Percentiles rank a stretch among this genome's conserved stretches.
Evolutionary conservation across 2,329 filamentous ascomycete species (phyloP).

Genomic region (Trichophyton simii): DNA sequence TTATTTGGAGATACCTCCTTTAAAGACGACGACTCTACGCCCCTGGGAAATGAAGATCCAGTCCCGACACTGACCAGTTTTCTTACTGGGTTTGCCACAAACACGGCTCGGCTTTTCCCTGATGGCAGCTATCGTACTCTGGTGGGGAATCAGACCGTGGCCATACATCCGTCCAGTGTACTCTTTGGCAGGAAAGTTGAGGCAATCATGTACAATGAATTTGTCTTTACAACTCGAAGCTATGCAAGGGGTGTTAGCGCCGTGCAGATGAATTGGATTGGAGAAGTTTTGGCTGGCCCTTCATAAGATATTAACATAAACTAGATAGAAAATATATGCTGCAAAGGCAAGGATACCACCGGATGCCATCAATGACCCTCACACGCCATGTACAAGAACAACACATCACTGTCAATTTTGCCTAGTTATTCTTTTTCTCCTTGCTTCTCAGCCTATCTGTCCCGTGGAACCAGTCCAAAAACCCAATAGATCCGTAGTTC

Average conservation of each 20-base stretch:
- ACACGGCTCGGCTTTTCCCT: slow-evolving; percentile 47
- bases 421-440: background rate
- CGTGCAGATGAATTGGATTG: slow-evolving; percentile 51
- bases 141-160: slow-evolving; percentile 48
- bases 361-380: background rate
- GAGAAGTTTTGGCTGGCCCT: slow-evolving; percentile 30
- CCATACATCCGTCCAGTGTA: slow-evolving; percentile 51
- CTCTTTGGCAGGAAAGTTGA: slow-evolving; percentile 49
- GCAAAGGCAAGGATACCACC: background rate
- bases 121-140: slow-evolving; percentile 51
- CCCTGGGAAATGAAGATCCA: slow-evolving; percentile 25
- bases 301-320: background rate
- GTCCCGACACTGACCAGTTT: slow-evolving; percentile 46
- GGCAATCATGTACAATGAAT: slow-evolving; percentile 53
- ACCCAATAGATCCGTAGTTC: slow-evolving; percentile 42
- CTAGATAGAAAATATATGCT: too few species aligned
- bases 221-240: slow-evolving; percentile 52
- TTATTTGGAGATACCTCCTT: slow-evolving; percentile 21
- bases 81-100: slow-evolving; percentile 46
- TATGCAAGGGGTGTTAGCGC: slow-evolving; percentile 52
- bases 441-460: slow-evolving; percentile 21
- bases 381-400: background rate
- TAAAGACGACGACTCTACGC: slow-evolving; percentile 8
- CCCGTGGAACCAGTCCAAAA: slow-evolving; percentile 45
- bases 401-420: background rate